A percentile compares a stretch with the other conserved stretches of the same genome.
phyloP scores from a whole-genome alignment of 352 stramenopile genomes.

The Halophytophthora polymorphica region DNA sequence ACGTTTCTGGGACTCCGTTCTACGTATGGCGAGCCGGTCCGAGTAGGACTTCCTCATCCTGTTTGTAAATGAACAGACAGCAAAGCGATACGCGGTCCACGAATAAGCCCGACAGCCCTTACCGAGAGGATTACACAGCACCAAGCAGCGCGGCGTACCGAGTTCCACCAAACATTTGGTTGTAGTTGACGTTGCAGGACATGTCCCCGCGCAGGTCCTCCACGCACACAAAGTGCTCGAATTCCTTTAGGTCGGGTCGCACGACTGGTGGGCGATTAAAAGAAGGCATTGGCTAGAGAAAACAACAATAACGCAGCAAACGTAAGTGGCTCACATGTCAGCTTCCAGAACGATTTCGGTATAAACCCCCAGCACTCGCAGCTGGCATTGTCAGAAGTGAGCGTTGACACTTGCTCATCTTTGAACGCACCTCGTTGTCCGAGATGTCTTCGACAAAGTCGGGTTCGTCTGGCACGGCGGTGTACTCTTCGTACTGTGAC shows the following conservation, averaged over 20 bases:
- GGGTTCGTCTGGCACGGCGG: slow-evolving; percentile 6
- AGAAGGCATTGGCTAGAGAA: slow-evolving; percentile 8
- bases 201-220: slow-evolving; percentile 53
- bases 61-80: slow-evolving; percentile 18
- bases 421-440: slow-evolving; percentile 48
- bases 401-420: not conserved
- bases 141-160: slow-evolving; percentile 26
- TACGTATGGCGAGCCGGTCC: slow-evolving; percentile 40
- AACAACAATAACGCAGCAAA: not conserved
- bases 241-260: slow-evolving; percentile 48
- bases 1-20: slow-evolving; percentile 47
- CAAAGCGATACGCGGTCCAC: not conserved
- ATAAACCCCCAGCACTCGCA: no score
- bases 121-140: not conserved
- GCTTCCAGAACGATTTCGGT: no score
- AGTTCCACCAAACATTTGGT: slow-evolving; percentile 66
- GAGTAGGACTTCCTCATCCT: slow-evolving; percentile 40
- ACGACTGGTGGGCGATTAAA: slow-evolving; percentile 20
- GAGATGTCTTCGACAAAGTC: slow-evolving; percentile 65
- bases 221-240: slow-evolving; percentile 64
- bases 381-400: not conserved
- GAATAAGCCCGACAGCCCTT: not conserved
- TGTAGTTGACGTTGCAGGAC: slow-evolving; percentile 63
- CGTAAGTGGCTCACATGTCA: no score
- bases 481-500: slow-evolving; percentile 25